Evolutionary conservation across 2,329 filamentous ascomycete species (phyloP), one percentile per base, ranked within the genome.

Genomic region (Colletotrichum endophyticum): DNA sequence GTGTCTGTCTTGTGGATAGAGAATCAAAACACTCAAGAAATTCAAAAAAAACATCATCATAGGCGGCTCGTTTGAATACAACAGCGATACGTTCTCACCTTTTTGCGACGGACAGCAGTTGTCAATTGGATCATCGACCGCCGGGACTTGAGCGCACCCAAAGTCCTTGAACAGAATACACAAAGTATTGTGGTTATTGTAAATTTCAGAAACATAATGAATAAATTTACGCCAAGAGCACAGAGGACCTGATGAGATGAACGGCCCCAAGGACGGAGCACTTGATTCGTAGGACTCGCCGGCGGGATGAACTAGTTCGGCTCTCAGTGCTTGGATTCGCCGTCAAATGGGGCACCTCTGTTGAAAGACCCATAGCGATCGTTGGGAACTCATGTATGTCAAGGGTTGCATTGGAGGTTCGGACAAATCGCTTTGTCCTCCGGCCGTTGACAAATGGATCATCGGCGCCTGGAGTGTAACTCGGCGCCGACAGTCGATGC

Each of bases 381-480:
- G 44, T 0, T 0, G 44, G 2, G n/a, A 49, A 49, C 1, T 22
- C n/a, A 49, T 49, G 0, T 3, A 22, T 8, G 11, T 53, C 44
- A 53, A 53, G 44, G 44, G 44, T 53, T 53, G n/a, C 11, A 53
- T 13, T 53, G 44, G 11, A 53, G 44, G 44, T 53, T 53, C 44
- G 44, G 44, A 13, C 44, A 53, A 53, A 22, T 53, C 44, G 6
- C 12, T 53, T 4, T 53, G n/a, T 53, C 44, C 44, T 25, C 22
- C n/a, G 44, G 44, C 44, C n/a, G 12, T 53, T 53, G 44, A 28
- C 27, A 25, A 28, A 25, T 22, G 62, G 2, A 16, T 44, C 34
- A 25, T 66, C 59, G 59, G 59, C 59, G 28, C 59, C 59, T 53
- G 28, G 30, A 34, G 59, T 34, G 19, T 34, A 53, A 53, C 44